Percentiles rank a stretch among this genome's conserved stretches.
Conservation (phyloP, 495 filamentous ascomycete genomes). For the Penicillium nucicola region DNA sequence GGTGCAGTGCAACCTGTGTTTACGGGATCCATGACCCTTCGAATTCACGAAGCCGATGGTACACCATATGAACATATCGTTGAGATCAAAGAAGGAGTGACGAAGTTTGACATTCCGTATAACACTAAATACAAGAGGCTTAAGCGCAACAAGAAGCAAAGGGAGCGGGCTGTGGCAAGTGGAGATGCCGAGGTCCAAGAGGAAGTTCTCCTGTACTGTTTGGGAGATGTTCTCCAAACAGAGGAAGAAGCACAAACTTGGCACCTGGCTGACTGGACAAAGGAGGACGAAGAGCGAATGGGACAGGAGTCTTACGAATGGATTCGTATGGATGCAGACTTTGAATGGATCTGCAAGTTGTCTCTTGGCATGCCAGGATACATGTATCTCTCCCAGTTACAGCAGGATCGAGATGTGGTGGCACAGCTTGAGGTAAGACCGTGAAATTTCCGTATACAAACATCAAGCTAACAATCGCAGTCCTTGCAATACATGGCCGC, state of each 20-base stretch:
- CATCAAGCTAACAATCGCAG: constrained; percentile 20
- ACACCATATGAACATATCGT: constrained; percentile 99
- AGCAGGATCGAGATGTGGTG: constrained; percentile 95
- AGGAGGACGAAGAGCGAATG: constrained; percentile 84
- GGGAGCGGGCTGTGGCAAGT: constrained; percentile 68
- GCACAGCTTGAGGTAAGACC: constrained; percentile 75
- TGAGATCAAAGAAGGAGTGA: constrained; percentile 80
- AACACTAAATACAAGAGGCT: constrained; percentile 99
- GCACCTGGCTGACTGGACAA: constrained; percentile 82
- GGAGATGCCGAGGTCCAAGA: constrained; percentile 72
- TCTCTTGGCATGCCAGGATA: constrained; percentile 80
- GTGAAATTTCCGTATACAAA: not conserved
- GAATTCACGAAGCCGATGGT: constrained; percentile 97
- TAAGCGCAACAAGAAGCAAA: constrained; percentile 85
- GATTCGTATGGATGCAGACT: constrained; percentile 97
- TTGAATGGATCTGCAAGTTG: constrained; percentile 91
- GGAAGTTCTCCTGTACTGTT: constrained; percentile 83
- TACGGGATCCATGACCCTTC: constrained; percentile 92
- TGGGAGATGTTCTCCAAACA: constrained; percentile 85
- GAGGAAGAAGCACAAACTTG: constrained; percentile 80
- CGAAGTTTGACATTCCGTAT: constrained; percentile 90
- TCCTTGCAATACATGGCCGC: constrained; percentile 59
- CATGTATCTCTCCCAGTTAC: constrained; percentile 96
- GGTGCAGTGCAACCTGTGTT: constrained; percentile 73
- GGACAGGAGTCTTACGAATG: constrained; percentile 96